Evolutionary conservation across 2,329 filamentous ascomycete genomes (phyloP).

Genomic region (Rhynchosporium secalis): DNA sequence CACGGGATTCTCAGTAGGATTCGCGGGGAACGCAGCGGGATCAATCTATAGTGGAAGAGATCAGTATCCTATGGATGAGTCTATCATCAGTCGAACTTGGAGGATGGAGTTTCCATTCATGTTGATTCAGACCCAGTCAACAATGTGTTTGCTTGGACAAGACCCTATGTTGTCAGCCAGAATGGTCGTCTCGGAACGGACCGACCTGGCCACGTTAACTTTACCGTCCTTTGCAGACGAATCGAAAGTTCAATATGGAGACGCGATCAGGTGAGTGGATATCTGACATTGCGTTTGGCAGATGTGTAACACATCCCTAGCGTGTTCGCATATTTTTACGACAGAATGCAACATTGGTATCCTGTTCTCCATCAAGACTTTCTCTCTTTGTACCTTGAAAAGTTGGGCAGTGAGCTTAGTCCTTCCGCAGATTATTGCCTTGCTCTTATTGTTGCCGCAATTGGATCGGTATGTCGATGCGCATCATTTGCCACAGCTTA

Average conservation of each 20-base stretch:
- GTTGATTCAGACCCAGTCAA: constrained; percentile 26
- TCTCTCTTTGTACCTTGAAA: constrained; percentile 28
- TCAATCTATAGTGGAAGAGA: background rate
- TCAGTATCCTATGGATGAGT: constrained; percentile 23
- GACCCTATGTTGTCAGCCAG: constrained; percentile 18
- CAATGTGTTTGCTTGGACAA: constrained; percentile 21
- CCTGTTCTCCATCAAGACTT: constrained; percentile 34
- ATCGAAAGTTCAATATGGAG: background rate
- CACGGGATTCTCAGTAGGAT: too few relatives aligned
- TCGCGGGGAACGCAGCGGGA: background rate
- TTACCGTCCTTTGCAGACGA: constrained; percentile 19
- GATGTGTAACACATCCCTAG: constrained; percentile 16
- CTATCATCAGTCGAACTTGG: constrained; percentile 26
- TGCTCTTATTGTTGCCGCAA: constrained; percentile 36
- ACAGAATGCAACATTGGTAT: constrained; percentile 36
- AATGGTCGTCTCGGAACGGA: constrained; percentile 20
- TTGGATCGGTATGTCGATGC: constrained; percentile 32
- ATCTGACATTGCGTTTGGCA: background rate
- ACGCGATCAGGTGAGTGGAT: background rate
- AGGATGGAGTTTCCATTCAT: constrained; percentile 25
- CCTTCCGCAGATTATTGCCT: constrained; percentile 33
- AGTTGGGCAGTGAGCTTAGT: constrained; percentile 29
- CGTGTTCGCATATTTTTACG: constrained; percentile 34
- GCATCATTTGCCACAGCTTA: constrained; percentile 1
- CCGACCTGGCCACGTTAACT: constrained; percentile 18